Evolutionary conservation across 306 rosid species (phyloP).

Genomic region (Casuarina equisetifolia): DNA sequence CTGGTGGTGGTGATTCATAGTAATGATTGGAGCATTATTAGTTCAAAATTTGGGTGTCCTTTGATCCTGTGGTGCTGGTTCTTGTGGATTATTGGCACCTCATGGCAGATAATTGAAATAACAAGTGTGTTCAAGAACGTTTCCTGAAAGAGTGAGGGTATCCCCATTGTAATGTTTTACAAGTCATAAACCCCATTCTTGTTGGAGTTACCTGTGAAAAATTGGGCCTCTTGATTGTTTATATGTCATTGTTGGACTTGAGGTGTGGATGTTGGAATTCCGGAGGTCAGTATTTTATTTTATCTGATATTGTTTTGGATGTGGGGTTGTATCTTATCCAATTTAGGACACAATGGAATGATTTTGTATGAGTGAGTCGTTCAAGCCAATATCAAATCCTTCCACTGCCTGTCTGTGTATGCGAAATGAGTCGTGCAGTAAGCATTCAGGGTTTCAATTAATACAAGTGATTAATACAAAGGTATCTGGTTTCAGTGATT

Average conservation of each 20-base stretch:
- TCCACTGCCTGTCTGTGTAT: background rate
- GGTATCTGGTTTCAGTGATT: background rate
- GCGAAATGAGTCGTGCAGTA: background rate
- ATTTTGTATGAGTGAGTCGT: background rate
- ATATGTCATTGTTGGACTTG: background rate
- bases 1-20: background rate
- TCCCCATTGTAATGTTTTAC: background rate
- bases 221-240: background rate
- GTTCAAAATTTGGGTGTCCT: background rate
- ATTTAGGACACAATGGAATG: background rate
- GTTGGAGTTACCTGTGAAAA: background rate
- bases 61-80: background rate
- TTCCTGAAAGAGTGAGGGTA: background rate
- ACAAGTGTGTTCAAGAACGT: background rate
- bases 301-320: background rate
- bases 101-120: background rate
- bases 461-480: background rate
- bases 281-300: background rate
- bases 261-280: background rate
- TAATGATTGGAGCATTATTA: background rate
- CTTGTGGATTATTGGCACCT: background rate
- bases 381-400: background rate
- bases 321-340: background rate
- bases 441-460: background rate
- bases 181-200: background rate